These are phyloP conservation scores for Coniochaeta sp. DNA, from an alignment of 2,329 filamentous ascomycete species.

Conservation along the genomic window DNA sequence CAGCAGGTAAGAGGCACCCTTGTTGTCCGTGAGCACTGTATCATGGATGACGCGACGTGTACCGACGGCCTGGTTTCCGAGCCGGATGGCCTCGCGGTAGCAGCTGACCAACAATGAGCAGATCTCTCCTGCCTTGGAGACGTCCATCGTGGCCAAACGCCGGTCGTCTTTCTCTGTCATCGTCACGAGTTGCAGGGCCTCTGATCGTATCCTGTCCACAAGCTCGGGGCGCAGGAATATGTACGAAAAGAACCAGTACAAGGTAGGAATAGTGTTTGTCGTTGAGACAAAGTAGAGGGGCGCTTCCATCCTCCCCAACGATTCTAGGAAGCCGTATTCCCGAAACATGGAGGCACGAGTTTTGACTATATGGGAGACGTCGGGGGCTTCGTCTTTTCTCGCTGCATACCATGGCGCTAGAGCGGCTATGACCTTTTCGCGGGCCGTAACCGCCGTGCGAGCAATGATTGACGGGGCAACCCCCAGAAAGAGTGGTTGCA, in stretches of 20 bases:
- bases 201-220: neutral
- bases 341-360: neutral
- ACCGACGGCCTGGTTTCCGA: neutral
- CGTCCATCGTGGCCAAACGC: neutral
- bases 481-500: neutral
- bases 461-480: neutral
- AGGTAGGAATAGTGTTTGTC: neutral
- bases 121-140: neutral
- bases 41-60: neutral
- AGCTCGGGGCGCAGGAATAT: neutral
- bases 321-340: neutral
- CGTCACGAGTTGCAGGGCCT: neutral
- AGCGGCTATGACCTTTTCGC: neutral
- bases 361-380: neutral
- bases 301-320: neutral
- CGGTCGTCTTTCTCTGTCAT: neutral
- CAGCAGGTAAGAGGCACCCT: slow-evolving; percentile 5
- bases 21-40: neutral
- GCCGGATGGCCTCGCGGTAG: neutral
- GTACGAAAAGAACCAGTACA: neutral
- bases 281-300: neutral
- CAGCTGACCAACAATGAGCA: neutral
- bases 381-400: neutral
- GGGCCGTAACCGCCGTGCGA: neutral
- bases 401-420: neutral